Percentiles rank a stretch among this genome's conserved stretches.
Evolutionary conservation across 2,329 filamentous ascomycete species (phyloP).

Genomic region (Phyllosticta ampelicida): DNA sequence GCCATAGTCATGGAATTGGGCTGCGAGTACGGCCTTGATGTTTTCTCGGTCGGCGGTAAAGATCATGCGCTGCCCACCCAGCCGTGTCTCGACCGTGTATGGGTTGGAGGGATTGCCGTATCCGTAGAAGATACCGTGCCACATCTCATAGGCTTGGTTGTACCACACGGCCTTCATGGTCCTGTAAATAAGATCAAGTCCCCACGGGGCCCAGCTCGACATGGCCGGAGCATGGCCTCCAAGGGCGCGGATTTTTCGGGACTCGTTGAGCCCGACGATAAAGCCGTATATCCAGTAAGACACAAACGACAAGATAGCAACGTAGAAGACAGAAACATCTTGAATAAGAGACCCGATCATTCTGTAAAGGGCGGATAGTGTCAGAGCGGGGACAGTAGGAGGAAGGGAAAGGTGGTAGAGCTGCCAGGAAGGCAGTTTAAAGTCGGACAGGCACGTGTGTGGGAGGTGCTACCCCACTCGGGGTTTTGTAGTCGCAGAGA

Average conservation of each 20-base stretch:
- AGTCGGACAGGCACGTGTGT: not conserved
- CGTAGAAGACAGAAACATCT: not conserved
- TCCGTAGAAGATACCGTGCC: constrained; percentile 43
- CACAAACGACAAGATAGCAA: not conserved
- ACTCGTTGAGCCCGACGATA: constrained; percentile 17
- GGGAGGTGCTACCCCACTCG: not conserved
- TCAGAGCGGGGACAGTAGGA: not conserved
- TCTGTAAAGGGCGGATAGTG: not conserved
- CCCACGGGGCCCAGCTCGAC: constrained; percentile 33
- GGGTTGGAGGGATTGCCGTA: constrained; percentile 25
- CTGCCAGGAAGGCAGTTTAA: not conserved
- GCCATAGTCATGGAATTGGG: constrained; percentile 76
- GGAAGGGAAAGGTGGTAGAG: not conserved
- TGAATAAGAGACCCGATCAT: not conserved
- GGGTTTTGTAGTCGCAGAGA: not conserved
- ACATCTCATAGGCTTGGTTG: constrained; percentile 52
- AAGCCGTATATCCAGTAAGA: not conserved
- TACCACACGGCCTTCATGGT: constrained; percentile 42
- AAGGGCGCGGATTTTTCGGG: constrained; percentile 29
- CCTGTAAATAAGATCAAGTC: constrained; percentile 53
- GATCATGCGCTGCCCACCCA: constrained; percentile 50
- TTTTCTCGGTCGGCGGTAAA: constrained; percentile 80
- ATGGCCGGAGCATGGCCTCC: constrained; percentile 37
- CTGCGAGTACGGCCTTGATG: constrained; percentile 81
- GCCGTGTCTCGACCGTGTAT: constrained; percentile 51